Evolutionary conservation across 805 yeast species (phyloP).

Genomic region (Brettanomyces bruxellensis): DNA sequence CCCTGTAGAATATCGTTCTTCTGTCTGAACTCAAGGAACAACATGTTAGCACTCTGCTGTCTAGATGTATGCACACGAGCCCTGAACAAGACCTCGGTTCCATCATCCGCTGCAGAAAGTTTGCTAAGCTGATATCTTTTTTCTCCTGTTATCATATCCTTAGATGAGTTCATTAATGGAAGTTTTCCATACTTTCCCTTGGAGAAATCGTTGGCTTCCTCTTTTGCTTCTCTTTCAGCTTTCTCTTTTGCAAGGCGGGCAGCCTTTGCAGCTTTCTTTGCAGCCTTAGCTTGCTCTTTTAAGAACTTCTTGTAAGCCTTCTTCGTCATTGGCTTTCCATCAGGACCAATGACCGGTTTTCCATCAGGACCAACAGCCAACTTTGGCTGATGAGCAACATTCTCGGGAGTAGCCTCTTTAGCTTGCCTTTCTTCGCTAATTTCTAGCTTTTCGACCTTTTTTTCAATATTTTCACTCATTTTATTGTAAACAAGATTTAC

Average conservation of each 20-base stretch:
- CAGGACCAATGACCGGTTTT: slow-evolving; percentile 29
- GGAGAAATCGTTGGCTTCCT: slow-evolving; percentile 78
- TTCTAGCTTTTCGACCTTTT: neutral
- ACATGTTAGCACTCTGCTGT: slow-evolving; percentile 93
- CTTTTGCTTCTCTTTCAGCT: slow-evolving; percentile 62
- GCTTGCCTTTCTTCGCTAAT: slow-evolving; percentile 18
- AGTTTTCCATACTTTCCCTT: slow-evolving; percentile 82
- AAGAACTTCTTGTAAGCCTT: slow-evolving; percentile 92
- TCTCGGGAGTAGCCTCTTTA: slow-evolving; percentile 18
- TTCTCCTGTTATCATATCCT: slow-evolving; percentile 47
- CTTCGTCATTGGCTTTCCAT: slow-evolving; percentile 84
- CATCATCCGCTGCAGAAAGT: slow-evolving; percentile 56
- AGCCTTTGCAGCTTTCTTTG: slow-evolving; percentile 88
- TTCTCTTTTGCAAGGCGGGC: slow-evolving; percentile 80
- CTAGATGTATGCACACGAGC: slow-evolving; percentile 92
- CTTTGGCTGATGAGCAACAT: slow-evolving; percentile 8
- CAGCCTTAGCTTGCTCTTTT: slow-evolving; percentile 86
- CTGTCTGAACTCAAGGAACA: slow-evolving; percentile 87
- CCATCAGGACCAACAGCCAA: slow-evolving; percentile 9
- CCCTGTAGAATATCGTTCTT: slow-evolving; percentile 79
- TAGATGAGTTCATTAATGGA: slow-evolving; percentile 70
- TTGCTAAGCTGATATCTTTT: slow-evolving; percentile 50
- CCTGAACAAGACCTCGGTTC: slow-evolving; percentile 73
- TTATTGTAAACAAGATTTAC: neutral
- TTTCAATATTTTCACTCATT: neutral